Conservation (phyloP, 2,329 filamentous ascomycete species). For the Cladosporium cucumerinum region DNA sequence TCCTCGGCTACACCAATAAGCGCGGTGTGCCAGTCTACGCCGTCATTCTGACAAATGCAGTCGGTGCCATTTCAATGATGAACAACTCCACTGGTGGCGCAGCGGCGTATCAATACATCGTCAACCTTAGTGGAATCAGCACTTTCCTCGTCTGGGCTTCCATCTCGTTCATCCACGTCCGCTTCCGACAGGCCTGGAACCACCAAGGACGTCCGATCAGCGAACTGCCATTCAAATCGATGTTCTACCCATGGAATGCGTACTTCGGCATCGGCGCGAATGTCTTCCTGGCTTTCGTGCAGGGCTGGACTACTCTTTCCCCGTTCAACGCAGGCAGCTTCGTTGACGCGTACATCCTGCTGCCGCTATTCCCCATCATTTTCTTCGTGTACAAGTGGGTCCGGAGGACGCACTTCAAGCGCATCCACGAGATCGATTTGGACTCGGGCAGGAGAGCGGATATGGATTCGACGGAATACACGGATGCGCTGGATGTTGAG, state of each 20-base stretch:
- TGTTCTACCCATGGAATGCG: conserved; percentile 52
- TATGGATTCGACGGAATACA: conserved; percentile 29
- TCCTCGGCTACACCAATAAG: conserved; percentile 65
- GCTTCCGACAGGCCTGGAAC: conserved; percentile 64
- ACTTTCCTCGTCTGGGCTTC: conserved; percentile 63
- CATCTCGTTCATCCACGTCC: conserved; percentile 68
- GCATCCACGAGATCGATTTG: conserved; percentile 40
- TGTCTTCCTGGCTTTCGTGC: conserved; percentile 49
- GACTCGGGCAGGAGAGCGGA: conserved; percentile 41
- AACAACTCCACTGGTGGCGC: conserved; percentile 65
- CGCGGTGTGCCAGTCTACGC: conserved; percentile 60
- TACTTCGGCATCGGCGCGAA: conserved; percentile 49
- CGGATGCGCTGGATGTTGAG: conserved; percentile 14
- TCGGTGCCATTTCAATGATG: conserved; percentile 72
- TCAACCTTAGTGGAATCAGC: conserved; percentile 66
- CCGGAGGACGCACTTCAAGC: conserved; percentile 37
- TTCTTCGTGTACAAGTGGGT: conserved; percentile 48
- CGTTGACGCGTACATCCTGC: conserved; percentile 54
- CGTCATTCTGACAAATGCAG: conserved; percentile 66
- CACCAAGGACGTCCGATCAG: conserved; percentile 54
- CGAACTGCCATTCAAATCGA: conserved; percentile 47
- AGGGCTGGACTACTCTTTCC: conserved; percentile 53
- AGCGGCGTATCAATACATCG: conserved; percentile 65
- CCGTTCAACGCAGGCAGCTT: conserved; percentile 51
- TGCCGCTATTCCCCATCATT: conserved; percentile 50